Evolutionary conservation across 352 stramenopile species (phyloP), one percentile per base, ranked within the genome.

Genomic region (Hyphochytrium catenoides): DNA sequence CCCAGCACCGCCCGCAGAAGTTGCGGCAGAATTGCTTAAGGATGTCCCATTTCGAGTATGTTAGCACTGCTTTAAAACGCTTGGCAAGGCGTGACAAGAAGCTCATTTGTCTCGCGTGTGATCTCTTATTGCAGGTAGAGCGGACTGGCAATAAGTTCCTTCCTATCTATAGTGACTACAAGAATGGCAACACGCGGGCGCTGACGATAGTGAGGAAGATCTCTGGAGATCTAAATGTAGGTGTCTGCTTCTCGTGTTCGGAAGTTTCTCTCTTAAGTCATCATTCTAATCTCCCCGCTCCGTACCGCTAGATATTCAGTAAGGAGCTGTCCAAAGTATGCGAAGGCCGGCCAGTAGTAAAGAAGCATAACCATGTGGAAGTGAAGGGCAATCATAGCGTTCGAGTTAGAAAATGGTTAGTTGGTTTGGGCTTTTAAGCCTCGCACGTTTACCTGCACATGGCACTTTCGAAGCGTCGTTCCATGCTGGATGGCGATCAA

Each of bases 251-350:
- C n/a, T n/a, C n/a, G n/a, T n/a, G n/a, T n/a, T n/a, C n/a, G n/a
- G n/a, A n/a, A n/a, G n/a, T n/a, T n/a, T n/a, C n/a, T n/a, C n/a
- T n/a, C n/a, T n/a, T n/a, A n/a, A n/a, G n/a, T n/a, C n/a, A n/a
- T n/a, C n/a, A n/a, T n/a, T n/a, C n/a, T n/a, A n/a, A n/a, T n/a
- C n/a, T n/a, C n/a, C n/a, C n/a, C n/a, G n/a, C n/a, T n/a, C n/a
- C n/a, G n/a, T n/a, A n/a, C n/a, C n/a, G n/a, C n/a, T n/a, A n/a
- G n/a, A n/a, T n/a, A n/a, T n/a, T n/a, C n/a, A n/a, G 50, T 29
- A 46, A 62, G 28, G 70, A 82, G 47, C 64, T 84, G 57, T 76
- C 62, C 47, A 82, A 78, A 57, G 60, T 84, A 23, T 84, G 70
- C 36, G 29, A 65, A 19, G 70, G 70, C 44, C 74, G 74, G 48